Conservation (phyloP, 2,329 filamentous ascomycete genomes). For the Neopestalotiopsis rosae region DNA sequence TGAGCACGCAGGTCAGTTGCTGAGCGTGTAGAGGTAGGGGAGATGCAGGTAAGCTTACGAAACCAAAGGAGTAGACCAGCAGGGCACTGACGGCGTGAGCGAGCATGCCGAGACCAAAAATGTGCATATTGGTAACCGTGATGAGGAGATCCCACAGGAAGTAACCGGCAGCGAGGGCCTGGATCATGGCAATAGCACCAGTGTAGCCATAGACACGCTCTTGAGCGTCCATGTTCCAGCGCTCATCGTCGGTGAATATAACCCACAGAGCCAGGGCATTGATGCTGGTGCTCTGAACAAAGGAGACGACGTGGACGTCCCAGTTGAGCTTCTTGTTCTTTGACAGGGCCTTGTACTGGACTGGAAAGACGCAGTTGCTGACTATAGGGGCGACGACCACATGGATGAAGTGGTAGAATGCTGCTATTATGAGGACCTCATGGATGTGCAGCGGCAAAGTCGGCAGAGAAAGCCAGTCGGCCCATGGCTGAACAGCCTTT, state of each 20-base stretch:
- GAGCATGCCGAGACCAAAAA: slow-evolving; percentile 79
- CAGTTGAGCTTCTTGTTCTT: slow-evolving; percentile 75
- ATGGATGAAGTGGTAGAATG: slow-evolving; percentile 73
- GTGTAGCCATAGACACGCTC: slow-evolving; percentile 81
- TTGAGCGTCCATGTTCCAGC: slow-evolving; percentile 68
- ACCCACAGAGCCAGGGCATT: slow-evolving; percentile 76
- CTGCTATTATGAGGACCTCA: slow-evolving; percentile 71
- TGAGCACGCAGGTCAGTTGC: slow-evolving; percentile 20
- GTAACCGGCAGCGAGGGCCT: slow-evolving; percentile 79
- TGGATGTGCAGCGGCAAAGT: slow-evolving; percentile 79
- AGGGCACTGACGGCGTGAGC: slow-evolving; percentile 79
- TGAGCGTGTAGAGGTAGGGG: not conserved
- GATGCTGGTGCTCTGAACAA: slow-evolving; percentile 77
- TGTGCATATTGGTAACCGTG: slow-evolving; percentile 68
- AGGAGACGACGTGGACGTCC: slow-evolving; percentile 86
- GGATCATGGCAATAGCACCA: slow-evolving; percentile 72
- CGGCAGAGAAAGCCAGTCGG: slow-evolving; percentile 64
- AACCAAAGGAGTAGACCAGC: slow-evolving; percentile 77
- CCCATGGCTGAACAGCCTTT: slow-evolving; percentile 65
- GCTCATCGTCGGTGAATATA: slow-evolving; percentile 71
- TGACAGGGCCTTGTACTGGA: slow-evolving; percentile 67
- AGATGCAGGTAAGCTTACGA: slow-evolving; percentile 61
- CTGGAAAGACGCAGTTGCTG: slow-evolving; percentile 66
- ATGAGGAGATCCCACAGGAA: slow-evolving; percentile 84
- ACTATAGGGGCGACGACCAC: slow-evolving; percentile 70